Conservation (phyloP, 495 filamentous ascomycete species). For the Rhypophila decipiens region DNA sequence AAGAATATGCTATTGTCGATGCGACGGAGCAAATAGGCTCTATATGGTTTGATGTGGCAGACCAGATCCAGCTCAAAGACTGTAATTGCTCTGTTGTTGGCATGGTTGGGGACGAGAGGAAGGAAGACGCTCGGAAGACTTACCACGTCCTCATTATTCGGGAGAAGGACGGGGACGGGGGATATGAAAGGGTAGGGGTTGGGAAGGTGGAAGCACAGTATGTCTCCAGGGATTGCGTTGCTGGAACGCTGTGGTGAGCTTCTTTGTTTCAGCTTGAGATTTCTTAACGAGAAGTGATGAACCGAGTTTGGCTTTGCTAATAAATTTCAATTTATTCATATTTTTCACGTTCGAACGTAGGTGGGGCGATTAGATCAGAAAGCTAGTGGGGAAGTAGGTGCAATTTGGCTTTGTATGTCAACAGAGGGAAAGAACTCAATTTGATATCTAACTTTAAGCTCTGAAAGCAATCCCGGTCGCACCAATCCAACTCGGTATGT, state of each 20-base stretch:
- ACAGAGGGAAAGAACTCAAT: no score
- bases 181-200: constrained; percentile 3
- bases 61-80: background rate
- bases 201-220: constrained; percentile 4
- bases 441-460: no score
- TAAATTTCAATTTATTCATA: background rate
- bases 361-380: no score
- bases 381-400: no score
- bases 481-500: no score
- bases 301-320: background rate
- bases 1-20: constrained; percentile 1
- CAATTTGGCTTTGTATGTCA: no score
- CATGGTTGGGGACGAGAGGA: background rate
- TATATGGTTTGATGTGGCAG: constrained; percentile 6
- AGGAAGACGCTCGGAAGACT: constrained; percentile 1
- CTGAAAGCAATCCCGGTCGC: no score
- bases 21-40: constrained; percentile 3
- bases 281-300: constrained; percentile 1
- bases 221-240: background rate
- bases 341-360: no score
- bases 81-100: constrained; percentile 1
- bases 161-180: background rate
- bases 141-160: constrained; percentile 1
- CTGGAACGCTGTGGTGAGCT: constrained; percentile 2
- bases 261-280: background rate